phyloP scores from a whole-genome alignment of 495 filamentous ascomycete genomes.

The Aspergillus incahuasiensis region DNA sequence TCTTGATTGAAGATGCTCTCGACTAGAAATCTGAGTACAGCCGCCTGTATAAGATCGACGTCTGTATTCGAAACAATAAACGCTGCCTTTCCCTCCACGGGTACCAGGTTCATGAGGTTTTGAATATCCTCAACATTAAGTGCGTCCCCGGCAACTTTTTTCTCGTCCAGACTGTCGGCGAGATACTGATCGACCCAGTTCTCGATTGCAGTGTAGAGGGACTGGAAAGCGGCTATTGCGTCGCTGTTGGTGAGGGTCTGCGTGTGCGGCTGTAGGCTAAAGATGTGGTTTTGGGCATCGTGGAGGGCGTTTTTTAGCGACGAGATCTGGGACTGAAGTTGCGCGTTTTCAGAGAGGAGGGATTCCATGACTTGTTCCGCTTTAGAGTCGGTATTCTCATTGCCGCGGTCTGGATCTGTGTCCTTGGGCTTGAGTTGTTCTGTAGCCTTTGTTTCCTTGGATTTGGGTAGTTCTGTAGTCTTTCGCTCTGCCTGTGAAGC shows the following conservation, averaged over 20 bases:
- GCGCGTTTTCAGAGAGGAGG: background rate
- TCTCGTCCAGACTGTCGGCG: conserved; percentile 6
- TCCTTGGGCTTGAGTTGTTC: background rate
- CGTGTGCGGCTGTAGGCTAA: conserved; percentile 6
- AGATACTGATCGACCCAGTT: conserved; percentile 11
- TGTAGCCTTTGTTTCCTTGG: too few relatives aligned
- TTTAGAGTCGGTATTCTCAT: too few relatives aligned
- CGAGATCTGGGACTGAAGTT: background rate
- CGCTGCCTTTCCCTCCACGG: background rate
- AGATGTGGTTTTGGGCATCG: conserved; percentile 10
- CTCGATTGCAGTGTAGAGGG: conserved; percentile 1
- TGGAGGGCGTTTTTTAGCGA: conserved; percentile 6
- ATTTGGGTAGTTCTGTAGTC: background rate
- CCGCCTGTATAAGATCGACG: conserved; percentile 4
- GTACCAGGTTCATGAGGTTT: conserved; percentile 4
- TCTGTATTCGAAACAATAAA: background rate
- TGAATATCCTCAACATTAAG: background rate
- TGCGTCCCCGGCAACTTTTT: background rate
- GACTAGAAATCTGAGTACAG: background rate
- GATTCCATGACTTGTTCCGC: too few relatives aligned
- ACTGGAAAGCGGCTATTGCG: background rate
- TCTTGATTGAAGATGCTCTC: conserved; percentile 5
- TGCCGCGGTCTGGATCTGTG: background rate
- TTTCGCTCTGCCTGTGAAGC: too few relatives aligned
- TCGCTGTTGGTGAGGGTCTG: conserved; percentile 3